These are phyloP conservation scores for Boechera divaricarpa DNA, from an alignment of 345 rosid species.

Conservation along the genomic window DNA sequence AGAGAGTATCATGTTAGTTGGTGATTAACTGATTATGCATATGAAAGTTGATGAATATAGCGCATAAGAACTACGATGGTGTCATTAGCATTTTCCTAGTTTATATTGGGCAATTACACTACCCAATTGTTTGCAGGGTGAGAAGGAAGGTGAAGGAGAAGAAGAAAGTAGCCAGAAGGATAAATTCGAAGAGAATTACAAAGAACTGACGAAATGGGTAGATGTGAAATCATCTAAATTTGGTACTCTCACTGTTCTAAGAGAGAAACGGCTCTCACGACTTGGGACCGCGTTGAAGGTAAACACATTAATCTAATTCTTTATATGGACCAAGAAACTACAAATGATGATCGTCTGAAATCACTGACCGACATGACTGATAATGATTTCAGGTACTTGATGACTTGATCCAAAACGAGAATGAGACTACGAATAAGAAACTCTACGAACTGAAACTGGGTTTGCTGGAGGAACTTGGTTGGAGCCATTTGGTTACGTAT, in stretches of 20 bases:
- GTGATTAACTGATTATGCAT: not conserved
- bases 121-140: conserved; percentile 48
- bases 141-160: conserved; percentile 54
- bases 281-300: conserved; percentile 95
- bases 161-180: conserved; percentile 54
- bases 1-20: conserved; percentile 1
- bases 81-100: conserved; percentile 1
- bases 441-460: conserved; percentile 72
- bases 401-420: conserved; percentile 79
- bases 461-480: conserved; percentile 83
- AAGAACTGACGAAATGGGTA: conserved; percentile 85
- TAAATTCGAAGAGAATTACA: conserved; percentile 75
- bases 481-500: conserved; percentile 68
- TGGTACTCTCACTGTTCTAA: conserved; percentile 70
- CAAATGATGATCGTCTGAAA: conserved; percentile 12
- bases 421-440: conserved; percentile 79
- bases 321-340: conserved; percentile 4
- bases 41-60: not conserved
- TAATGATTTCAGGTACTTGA: conserved; percentile 60
- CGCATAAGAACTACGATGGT: not conserved
- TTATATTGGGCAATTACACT: conserved; percentile 8
- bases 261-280: conserved; percentile 72
- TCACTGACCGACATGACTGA: conserved; percentile 10
- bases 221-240: conserved; percentile 80
- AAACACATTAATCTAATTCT: not conserved